phyloP scores from a whole-genome alignment of 2,329 filamentous ascomycete genomes.

The Hypoxylon sp. region DNA sequence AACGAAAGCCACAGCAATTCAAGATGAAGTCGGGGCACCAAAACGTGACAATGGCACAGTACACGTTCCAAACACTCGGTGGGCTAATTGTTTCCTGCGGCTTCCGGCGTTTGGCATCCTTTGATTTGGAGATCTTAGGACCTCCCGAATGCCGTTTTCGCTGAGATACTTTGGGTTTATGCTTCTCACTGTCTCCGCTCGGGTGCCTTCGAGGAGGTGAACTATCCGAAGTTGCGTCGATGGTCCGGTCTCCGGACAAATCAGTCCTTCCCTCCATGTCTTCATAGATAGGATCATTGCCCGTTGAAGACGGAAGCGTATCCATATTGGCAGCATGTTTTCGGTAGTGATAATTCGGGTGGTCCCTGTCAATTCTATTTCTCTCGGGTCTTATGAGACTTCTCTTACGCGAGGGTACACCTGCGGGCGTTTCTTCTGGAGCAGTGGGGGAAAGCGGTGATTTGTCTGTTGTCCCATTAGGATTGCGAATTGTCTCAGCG shows the following conservation, averaged over 20 bases:
- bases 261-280: conserved; percentile 77
- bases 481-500: conserved; percentile 69
- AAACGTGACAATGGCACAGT: conserved; percentile 94
- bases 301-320: conserved; percentile 89
- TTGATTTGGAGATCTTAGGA: conserved; percentile 75
- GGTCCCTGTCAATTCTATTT: conserved; percentile 84
- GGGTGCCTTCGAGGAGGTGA: conserved; percentile 58
- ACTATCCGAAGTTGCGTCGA: conserved; percentile 63
- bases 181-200: conserved; percentile 59
- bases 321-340: conserved; percentile 96
- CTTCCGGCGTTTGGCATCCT: conserved; percentile 66
- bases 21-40: conserved; percentile 92
- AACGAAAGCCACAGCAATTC: conserved; percentile 85
- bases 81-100: conserved; percentile 78
- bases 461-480: conserved; percentile 70
- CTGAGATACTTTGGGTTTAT: conserved; percentile 52
- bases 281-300: conserved; percentile 89
- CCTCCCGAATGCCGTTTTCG: conserved; percentile 63
- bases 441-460: conserved; percentile 68
- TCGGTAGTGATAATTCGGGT: conserved; percentile 96
- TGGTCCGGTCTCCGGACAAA: conserved; percentile 62
- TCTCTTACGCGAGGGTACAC: conserved; percentile 75
- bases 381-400: conserved; percentile 92
- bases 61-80: conserved; percentile 93
- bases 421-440: conserved; percentile 52